Percentiles rank a stretch among this genome's conserved stretches.
Conservation (phyloP, 2,329 filamentous ascomycete species). For the Podosphaera leucotricha region DNA sequence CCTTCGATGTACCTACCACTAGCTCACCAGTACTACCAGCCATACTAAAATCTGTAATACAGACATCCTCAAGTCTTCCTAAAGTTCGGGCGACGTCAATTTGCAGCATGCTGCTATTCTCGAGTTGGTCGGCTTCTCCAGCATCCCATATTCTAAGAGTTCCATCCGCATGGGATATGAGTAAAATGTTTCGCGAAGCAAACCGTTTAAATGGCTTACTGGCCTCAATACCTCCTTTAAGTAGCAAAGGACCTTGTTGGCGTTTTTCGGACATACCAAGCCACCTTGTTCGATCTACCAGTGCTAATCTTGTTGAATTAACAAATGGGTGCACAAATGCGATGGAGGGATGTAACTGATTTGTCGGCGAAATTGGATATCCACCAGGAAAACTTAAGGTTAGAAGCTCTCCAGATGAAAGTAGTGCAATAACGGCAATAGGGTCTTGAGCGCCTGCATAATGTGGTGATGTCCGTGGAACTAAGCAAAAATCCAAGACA, state of each 20-base stretch:
- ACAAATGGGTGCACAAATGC: constrained; percentile 82
- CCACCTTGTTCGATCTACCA: constrained; percentile 61
- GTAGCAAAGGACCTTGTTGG: constrained; percentile 50
- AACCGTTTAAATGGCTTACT: constrained; percentile 48
- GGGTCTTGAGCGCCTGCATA: constrained; percentile 79
- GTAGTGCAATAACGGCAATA: constrained; percentile 54
- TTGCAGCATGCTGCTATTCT: constrained; percentile 62
- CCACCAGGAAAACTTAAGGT: constrained; percentile 85
- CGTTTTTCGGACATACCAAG: constrained; percentile 74
- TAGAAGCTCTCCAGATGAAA: constrained; percentile 71
- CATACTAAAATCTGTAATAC: constrained; percentile 59
- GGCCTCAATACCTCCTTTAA: constrained; percentile 58
- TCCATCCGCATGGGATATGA: constrained; percentile 74
- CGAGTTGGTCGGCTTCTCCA: constrained; percentile 78
- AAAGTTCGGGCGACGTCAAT: constrained; percentile 69
- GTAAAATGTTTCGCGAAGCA: constrained; percentile 62
- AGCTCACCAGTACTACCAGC: constrained; percentile 64
- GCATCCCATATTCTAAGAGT: constrained; percentile 84
- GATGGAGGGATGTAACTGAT: constrained; percentile 71
- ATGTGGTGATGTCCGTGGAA: constrained; percentile 64
- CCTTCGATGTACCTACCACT: constrained; percentile 53
- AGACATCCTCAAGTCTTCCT: constrained; percentile 52
- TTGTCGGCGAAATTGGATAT: constrained; percentile 73
- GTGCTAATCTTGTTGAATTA: constrained; percentile 44
- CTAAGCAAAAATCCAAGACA: constrained; percentile 56